Percentiles rank a stretch among this genome's conserved stretches.
Conservation (phyloP, 768 basidiomycete species). For the Leccinum boreale region DNA sequence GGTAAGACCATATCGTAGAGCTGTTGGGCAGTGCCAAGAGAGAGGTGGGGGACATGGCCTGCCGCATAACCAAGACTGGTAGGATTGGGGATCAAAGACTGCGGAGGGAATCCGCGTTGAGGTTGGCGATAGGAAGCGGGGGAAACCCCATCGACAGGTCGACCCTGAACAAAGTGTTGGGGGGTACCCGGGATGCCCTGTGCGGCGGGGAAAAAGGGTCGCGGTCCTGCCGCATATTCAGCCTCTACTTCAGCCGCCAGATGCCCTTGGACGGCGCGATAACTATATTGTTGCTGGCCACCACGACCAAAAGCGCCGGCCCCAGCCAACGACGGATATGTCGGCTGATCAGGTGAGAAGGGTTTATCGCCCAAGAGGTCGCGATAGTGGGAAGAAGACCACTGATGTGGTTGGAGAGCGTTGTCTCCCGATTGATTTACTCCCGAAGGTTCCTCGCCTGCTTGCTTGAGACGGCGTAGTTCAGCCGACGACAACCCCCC, state of each 20-base stretch:
- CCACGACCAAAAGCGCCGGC: slow-evolving; percentile 47
- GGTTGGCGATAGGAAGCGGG: slow-evolving; percentile 59
- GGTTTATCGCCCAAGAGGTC: slow-evolving; percentile 45
- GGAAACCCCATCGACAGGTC: slow-evolving; percentile 47
- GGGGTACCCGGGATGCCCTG: slow-evolving; percentile 37
- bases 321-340: slow-evolving; percentile 68
- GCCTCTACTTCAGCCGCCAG: slow-evolving; percentile 28
- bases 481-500: slow-evolving; percentile 74
- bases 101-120: slow-evolving; percentile 56
- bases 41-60: slow-evolving; percentile 63
- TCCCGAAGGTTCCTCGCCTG: slow-evolving; percentile 43
- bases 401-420: slow-evolving; percentile 43
- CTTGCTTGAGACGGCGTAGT: slow-evolving; percentile 71
- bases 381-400: slow-evolving; percentile 49
- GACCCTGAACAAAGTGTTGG: slow-evolving; percentile 50
- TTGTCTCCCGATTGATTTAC: slow-evolving; percentile 35
- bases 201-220: slow-evolving; percentile 49
- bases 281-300: slow-evolving; percentile 51
- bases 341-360: slow-evolving; percentile 40
- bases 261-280: slow-evolving; percentile 39
- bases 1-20: slow-evolving; percentile 76
- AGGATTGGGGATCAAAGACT: slow-evolving; percentile 51
- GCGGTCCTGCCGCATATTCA: slow-evolving; percentile 59
- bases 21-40: slow-evolving; percentile 72
- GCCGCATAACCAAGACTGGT: slow-evolving; percentile 50